phyloP scores from a whole-genome alignment of 257 asterid species.

The Jaltomata sinuosa region DNA sequence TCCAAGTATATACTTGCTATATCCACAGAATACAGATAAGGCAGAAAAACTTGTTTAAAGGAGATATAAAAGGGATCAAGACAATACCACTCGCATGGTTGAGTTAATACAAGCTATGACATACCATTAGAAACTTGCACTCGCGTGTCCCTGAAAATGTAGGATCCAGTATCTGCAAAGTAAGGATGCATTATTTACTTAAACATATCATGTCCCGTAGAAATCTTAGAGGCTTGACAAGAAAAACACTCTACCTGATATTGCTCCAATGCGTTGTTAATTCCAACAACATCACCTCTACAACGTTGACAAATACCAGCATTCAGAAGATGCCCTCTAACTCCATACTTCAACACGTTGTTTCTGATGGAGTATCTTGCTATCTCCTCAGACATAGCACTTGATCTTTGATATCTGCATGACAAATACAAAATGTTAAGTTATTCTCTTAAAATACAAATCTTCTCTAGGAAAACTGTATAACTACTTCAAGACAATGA shows the following conservation, averaged over 20 bases:
- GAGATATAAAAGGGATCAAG: no score
- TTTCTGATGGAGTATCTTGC: constrained; percentile 71
- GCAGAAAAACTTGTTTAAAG: not conserved
- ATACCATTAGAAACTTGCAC: constrained; percentile 62
- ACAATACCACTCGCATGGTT: no score
- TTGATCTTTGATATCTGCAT: constrained; percentile 68
- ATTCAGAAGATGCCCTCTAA: constrained; percentile 91
- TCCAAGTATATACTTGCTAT: not conserved
- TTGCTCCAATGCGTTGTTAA: constrained; percentile 60
- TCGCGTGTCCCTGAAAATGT: constrained; percentile 91
- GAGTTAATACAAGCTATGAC: constrained; percentile 1
- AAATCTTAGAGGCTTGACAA: not conserved
- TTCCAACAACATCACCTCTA: constrained; percentile 74
- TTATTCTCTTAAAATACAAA: not conserved
- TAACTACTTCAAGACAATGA: no score
- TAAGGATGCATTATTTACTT: not conserved
- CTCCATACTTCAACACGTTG: constrained; percentile 80
- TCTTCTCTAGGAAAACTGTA: not conserved
- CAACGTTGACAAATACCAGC: constrained; percentile 96
- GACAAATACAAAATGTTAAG: not conserved
- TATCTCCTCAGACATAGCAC: constrained; percentile 78
- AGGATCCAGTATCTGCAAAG: constrained; percentile 79
- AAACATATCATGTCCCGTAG: not conserved
- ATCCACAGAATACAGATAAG: not conserved
- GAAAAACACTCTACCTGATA: constrained; percentile 48